Base-by-base conservation (phyloP, 1,284 basidiomycete species). In the Athelia sp. region DNA sequence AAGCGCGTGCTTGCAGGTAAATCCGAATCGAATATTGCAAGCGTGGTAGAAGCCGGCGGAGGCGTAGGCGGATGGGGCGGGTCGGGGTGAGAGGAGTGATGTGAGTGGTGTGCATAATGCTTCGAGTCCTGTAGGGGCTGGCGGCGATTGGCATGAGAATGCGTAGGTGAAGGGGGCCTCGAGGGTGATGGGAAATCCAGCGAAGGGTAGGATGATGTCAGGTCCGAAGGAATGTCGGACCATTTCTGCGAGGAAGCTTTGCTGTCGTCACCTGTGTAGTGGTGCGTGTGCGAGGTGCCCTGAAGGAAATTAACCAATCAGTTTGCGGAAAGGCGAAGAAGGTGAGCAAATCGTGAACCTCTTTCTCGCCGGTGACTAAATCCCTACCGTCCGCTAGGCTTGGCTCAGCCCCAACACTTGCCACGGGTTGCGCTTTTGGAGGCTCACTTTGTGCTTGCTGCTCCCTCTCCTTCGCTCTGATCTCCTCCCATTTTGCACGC, bases 1-100 rank as follows among this genome's bases (percentile, higher is more conserved):
- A 85, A 58, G 46, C 87, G 82, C 26, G 85, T 83, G 53, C 77
- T 75, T 43, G 74, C 73, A 22, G 84, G 77, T 46, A 91, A 71
- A 47, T 79, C 73, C 18, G 74, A 66, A 61, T 93, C 85, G 67
- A 93, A 91, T 52, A 94, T 76, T 15, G 87, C 81, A n/a, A 89
- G 72, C 1, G 93, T 91, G n/a, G 75, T 76, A 18, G 85, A 83
- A 3, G 78, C 69, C 47, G 78, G 69, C 17, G 64, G 50, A 48
- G 60, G 59, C 8, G 55, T 40, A 32, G 60, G 56, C 26, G 57
- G 26, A 13, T 29, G 26, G 13, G 26, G 26, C 6, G 26, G 26
- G 50, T 48, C 61, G 53, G 43, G 65, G 50, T 52, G 64, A 4
- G 15, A 21, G 6, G 36, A 9, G 36, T 21, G 15, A 4, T 40